phyloP scores from a whole-genome alignment of 2,329 filamentous ascomycete genomes.

The Talaromyces marneffei region DNA sequence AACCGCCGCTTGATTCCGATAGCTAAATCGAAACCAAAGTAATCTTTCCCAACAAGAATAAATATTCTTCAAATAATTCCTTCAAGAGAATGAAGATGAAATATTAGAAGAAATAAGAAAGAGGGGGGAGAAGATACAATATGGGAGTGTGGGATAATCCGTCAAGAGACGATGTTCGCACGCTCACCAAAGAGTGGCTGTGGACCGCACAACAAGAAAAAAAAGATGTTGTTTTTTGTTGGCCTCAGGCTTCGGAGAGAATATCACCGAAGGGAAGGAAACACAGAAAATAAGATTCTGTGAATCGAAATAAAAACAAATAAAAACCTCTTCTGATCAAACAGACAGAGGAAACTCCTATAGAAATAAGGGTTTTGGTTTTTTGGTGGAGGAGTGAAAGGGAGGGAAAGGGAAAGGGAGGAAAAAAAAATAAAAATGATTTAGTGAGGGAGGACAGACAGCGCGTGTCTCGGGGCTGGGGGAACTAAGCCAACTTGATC shows the following conservation, averaged over 20 bases:
- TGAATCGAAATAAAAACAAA: not conserved
- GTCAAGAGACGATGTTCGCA: not conserved
- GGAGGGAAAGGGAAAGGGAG: not conserved
- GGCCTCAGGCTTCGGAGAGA: not conserved
- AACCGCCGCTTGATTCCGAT: not conserved
- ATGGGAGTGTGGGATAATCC: not conserved
- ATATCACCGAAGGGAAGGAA: not conserved
- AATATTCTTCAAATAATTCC: not conserved
- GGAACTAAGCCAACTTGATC: not conserved
- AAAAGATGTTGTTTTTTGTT: slow-evolving; percentile 3
- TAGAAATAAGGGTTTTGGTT: slow-evolving; percentile 2
- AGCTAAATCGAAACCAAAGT: slow-evolving; percentile 3
- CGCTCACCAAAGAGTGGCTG: slow-evolving; percentile 5
- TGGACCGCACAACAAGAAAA: slow-evolving; percentile 4
- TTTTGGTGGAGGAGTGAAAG: not conserved
- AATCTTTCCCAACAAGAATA: not conserved
- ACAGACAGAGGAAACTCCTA: slow-evolving; percentile 12
- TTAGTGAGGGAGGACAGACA: not conserved
- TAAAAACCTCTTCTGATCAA: slow-evolving; percentile 13
- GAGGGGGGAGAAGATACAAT: not conserved
- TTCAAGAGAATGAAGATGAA: slow-evolving; percentile 1
- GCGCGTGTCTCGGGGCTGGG: not conserved
- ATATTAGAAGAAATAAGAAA: slow-evolving; percentile 3
- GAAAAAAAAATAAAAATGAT: slow-evolving; percentile 5
- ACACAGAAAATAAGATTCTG: slow-evolving; percentile 1